phyloP scores from a whole-genome alignment of 495 filamentous ascomycete genomes.

The Opeltia flavorubescens region DNA sequence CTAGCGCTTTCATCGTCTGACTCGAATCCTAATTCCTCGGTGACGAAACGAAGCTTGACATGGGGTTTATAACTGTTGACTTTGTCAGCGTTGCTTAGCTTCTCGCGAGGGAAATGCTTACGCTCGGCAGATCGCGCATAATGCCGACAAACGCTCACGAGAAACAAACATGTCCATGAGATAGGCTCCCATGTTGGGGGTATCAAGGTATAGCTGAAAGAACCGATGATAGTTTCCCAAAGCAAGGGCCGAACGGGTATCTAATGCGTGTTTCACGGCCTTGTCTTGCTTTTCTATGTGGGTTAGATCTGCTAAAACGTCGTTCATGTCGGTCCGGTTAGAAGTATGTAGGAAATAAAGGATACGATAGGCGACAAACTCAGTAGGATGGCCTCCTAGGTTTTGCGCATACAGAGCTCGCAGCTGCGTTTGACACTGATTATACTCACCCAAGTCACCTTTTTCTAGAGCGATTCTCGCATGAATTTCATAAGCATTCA shows the following conservation, averaged over 20 bases:
- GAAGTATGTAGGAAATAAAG: slow-evolving; percentile 98
- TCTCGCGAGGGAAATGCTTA: slow-evolving; percentile 37
- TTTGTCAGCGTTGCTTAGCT: slow-evolving; percentile 23
- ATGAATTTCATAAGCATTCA: slow-evolving; percentile 93
- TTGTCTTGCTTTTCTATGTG: slow-evolving; percentile 75
- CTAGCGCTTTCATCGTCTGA: slow-evolving; percentile 78
- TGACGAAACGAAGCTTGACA: slow-evolving; percentile 78
- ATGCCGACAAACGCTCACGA: slow-evolving; percentile 80
- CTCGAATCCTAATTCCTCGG: slow-evolving; percentile 91
- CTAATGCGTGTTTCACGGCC: slow-evolving; percentile 80
- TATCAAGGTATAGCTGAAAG: slow-evolving; percentile 85
- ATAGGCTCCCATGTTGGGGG: slow-evolving; percentile 95
- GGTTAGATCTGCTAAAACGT: slow-evolving; percentile 95
- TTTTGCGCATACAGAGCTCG: slow-evolving; percentile 75
- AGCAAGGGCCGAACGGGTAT: slow-evolving; percentile 81
- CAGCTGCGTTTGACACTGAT: slow-evolving; percentile 98
- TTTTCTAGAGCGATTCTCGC: slow-evolving; percentile 96
- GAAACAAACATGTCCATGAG: slow-evolving; percentile 98
- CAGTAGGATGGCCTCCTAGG: slow-evolving; percentile 76
- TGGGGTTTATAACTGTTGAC: slow-evolving; percentile 70
- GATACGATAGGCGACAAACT: slow-evolving; percentile 99
- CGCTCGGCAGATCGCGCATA: slow-evolving; percentile 86
- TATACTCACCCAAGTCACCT: slow-evolving; percentile 99
- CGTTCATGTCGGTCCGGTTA: slow-evolving; percentile 96
- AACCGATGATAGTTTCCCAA: slow-evolving; percentile 94